Conservation (phyloP, 2,329 filamentous ascomycete genomes). For the Moelleriella libera region DNA sequence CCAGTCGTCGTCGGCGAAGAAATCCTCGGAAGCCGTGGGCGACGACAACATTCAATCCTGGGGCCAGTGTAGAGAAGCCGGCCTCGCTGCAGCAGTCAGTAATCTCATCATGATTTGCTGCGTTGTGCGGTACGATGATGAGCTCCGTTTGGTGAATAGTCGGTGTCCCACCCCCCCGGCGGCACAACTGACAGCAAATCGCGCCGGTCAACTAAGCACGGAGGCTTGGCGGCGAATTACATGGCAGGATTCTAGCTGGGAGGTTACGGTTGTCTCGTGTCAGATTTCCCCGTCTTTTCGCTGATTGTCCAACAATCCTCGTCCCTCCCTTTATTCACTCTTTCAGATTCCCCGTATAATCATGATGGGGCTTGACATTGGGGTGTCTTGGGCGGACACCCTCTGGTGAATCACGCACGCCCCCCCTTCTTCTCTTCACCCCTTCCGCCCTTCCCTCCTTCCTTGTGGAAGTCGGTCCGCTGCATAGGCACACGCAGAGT, state of each 20-base stretch:
- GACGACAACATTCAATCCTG: too few species aligned
- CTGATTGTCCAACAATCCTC: background rate
- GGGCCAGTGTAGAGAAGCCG: too few species aligned
- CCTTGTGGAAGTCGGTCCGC: background rate
- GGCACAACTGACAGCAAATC: too few species aligned
- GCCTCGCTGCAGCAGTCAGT: too few species aligned
- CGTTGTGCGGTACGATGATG: too few species aligned
- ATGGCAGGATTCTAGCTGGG: background rate
- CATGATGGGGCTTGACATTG: background rate
- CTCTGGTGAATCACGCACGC: background rate
- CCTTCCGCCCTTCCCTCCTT: background rate
- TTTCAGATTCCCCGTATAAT: background rate
- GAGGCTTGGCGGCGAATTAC: too few species aligned
- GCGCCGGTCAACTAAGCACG: too few species aligned
- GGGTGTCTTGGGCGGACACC: background rate
- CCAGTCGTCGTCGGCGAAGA: background rate
- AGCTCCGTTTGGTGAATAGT: too few species aligned
- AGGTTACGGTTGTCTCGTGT: background rate
- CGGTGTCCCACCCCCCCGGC: too few species aligned
- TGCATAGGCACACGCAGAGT: background rate
- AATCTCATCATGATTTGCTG: too few species aligned
- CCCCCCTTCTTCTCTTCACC: background rate
- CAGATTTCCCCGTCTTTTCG: background rate
- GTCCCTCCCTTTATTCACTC: background rate
- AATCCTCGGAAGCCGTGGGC: background rate